Percentiles rank a stretch among this genome's conserved stretches.
phyloP scores from a whole-genome alignment of 2,329 filamentous ascomycete genomes.

The Lecanicillium sp. region DNA sequence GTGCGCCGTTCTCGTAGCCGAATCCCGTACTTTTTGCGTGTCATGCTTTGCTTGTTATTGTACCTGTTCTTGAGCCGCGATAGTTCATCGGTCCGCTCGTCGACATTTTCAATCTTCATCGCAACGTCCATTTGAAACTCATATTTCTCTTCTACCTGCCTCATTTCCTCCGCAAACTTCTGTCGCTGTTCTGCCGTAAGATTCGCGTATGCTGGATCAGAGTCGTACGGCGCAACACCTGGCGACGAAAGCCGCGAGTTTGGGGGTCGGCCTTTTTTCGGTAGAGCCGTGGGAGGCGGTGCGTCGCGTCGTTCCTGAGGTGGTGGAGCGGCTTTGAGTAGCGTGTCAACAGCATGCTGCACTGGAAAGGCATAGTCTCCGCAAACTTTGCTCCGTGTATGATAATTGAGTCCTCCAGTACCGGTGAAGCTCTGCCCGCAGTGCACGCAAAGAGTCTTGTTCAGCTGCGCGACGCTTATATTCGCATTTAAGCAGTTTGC shows the following conservation, averaged over 20 bases:
- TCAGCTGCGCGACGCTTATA: constrained; percentile 10
- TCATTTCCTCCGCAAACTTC: constrained; percentile 21
- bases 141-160: constrained; percentile 24
- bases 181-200: not conserved
- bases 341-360: not conserved
- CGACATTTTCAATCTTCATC: constrained; percentile 26
- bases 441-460: constrained; percentile 30
- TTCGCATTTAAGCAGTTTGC: constrained; percentile 15
- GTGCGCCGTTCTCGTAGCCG: constrained; percentile 40
- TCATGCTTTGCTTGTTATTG: constrained; percentile 47
- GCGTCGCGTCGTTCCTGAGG: no score
- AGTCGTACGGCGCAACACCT: no score
- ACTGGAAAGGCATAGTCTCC: constrained; percentile 27
- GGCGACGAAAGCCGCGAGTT: no score
- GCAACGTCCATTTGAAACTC: constrained; percentile 30
- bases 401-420: constrained; percentile 33
- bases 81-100: constrained; percentile 23
- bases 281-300: no score
- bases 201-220: no score
- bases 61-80: constrained; percentile 42
- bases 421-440: constrained; percentile 38
- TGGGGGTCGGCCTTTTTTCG: not conserved
- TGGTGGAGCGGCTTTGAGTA: not conserved
- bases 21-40: constrained; percentile 51
- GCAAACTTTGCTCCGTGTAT: constrained; percentile 36